Percentiles rank a stretch among this genome's conserved stretches.
These are phyloP conservation scores for Chloranthus sessilifolius DNA, from an alignment of 164 flowering plant species.

Conservation along the genomic window DNA sequence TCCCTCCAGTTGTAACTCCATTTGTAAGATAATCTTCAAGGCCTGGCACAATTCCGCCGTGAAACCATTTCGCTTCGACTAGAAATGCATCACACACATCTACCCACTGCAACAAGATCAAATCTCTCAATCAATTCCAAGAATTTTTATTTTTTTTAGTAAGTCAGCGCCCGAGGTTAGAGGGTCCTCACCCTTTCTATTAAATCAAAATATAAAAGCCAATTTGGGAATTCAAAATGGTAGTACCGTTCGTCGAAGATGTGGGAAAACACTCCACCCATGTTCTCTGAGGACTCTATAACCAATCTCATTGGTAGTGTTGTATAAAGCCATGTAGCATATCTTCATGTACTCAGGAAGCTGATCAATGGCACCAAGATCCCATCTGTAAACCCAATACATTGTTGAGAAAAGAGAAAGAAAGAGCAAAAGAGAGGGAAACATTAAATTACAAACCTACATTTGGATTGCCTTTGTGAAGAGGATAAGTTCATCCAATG, in stretches of 20 bases:
- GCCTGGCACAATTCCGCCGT: constrained; percentile 25
- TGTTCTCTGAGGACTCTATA: constrained; percentile 1
- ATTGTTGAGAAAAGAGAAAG: too few species aligned
- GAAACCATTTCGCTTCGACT: constrained; percentile 41
- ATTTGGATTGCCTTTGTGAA: constrained; percentile 48
- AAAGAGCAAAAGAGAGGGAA: too few species aligned
- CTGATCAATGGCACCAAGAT: constrained; percentile 4
- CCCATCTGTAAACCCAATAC: constrained; percentile 24
- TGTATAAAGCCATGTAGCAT: constrained; percentile 13
- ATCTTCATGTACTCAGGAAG: constrained; percentile 13
- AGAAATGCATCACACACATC: constrained; percentile 30
- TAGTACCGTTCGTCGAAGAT: constrained; percentile 7
- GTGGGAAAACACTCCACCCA: background rate
- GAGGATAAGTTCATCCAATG: constrained; percentile 39
- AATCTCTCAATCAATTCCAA: constrained; percentile 7
- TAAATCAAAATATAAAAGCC: too few species aligned
- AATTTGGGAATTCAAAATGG: too few species aligned
- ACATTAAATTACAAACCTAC: too few species aligned
- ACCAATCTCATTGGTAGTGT: constrained; percentile 6
- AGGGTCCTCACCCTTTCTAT: too few species aligned
- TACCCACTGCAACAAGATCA: constrained; percentile 25
- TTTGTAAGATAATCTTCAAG: constrained; percentile 35
- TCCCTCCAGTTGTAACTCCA: constrained; percentile 24
- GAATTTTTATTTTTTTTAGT: constrained; percentile 16
- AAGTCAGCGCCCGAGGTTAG: too few species aligned